These are phyloP conservation scores for Chaetomiaceae sp. DNA, from an alignment of 2,329 filamentous ascomycete genomes.

Conservation along the genomic window DNA sequence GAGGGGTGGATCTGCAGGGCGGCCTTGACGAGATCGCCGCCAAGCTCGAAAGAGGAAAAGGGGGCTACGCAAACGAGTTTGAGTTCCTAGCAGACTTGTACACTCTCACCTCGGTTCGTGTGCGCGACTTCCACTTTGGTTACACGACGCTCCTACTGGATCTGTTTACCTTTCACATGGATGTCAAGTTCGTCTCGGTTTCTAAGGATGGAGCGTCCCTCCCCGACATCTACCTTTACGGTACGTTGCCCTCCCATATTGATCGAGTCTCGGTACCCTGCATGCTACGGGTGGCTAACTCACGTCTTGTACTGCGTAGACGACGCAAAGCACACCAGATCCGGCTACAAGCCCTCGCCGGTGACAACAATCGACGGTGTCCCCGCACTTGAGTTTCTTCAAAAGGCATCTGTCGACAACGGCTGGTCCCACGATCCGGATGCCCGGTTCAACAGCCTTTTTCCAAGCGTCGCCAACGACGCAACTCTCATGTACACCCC, in stretches of 20 bases:
- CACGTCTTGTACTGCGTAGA: background rate
- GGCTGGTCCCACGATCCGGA: conserved; percentile 18
- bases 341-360: conserved; percentile 17
- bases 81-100: conserved; percentile 15
- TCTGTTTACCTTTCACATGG: conserved; percentile 14
- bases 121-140: conserved; percentile 15
- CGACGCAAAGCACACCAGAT: conserved; percentile 6
- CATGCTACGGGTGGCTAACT: too few species aligned
- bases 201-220: conserved; percentile 10
- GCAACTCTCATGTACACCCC: background rate
- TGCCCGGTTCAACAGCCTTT: conserved; percentile 18
- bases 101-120: conserved; percentile 4
- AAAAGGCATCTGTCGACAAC: background rate
- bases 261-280: too few species aligned
- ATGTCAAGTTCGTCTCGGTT: conserved; percentile 14
- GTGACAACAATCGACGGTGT: conserved; percentile 16
- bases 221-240: conserved; percentile 15
- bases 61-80: conserved; percentile 13
- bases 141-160: conserved; percentile 6
- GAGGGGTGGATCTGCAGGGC: conserved; percentile 14
- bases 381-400: conserved; percentile 11
- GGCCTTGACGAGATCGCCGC: conserved; percentile 14
- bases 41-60: background rate
- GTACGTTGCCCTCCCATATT: background rate
- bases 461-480: conserved; percentile 10